Conservation (phyloP, 495 filamentous ascomycete species). For the Podospora didyma region DNA sequence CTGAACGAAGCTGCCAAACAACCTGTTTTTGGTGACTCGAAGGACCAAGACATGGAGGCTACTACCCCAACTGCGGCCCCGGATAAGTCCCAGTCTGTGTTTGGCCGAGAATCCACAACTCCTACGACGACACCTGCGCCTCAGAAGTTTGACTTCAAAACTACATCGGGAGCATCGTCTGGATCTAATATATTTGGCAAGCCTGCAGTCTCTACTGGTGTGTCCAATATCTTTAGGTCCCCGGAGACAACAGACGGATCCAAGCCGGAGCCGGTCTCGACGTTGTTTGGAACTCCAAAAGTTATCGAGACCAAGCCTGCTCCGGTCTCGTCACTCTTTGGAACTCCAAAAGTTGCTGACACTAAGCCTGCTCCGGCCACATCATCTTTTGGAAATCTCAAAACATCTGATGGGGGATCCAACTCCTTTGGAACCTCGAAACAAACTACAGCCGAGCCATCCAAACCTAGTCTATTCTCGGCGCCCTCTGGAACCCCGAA, state of each 20-base stretch:
- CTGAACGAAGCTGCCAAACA: conserved; percentile 45
- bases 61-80: conserved; percentile 29
- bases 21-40: conserved; percentile 39
- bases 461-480: not conserved
- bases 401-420: too few species aligned
- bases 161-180: conserved; percentile 4
- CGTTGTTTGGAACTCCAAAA: conserved; percentile 15
- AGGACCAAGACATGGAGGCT: conserved; percentile 58
- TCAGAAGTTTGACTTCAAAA: conserved; percentile 37
- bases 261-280: conserved; percentile 10
- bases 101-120: conserved; percentile 48
- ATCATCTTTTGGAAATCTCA: too few species aligned
- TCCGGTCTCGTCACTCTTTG: conserved; percentile 2
- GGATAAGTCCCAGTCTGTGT: conserved; percentile 30
- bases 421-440: too few species aligned
- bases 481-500: conserved; percentile 22
- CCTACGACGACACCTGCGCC: conserved; percentile 51
- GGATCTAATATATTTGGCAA: conserved; percentile 23
- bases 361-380: too few species aligned
- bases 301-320: not conserved
- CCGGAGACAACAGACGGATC: not conserved
- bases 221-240: conserved; percentile 1
- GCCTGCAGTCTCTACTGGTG: not conserved
- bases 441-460: too few species aligned
- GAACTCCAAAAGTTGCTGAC: conserved; percentile 15